These are phyloP conservation scores for Cryptococcus sp. DNA, from an alignment of 1,284 basidiomycete genomes.

Conservation along the genomic window DNA sequence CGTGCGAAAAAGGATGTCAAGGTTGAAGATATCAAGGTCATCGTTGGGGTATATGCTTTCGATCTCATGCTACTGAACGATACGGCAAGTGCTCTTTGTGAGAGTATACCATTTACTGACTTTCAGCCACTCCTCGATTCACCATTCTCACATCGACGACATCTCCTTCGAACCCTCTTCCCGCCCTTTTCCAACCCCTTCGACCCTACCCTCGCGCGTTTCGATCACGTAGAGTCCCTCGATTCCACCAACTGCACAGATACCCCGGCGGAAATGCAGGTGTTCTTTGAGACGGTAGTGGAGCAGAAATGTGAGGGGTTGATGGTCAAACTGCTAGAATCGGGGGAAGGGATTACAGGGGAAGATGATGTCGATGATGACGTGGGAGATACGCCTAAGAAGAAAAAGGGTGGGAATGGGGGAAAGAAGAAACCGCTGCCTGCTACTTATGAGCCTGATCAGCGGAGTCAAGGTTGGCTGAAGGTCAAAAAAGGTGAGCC, in stretches of 20 bases:
- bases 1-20: conserved; percentile 97
- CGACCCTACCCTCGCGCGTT: conserved; percentile 57
- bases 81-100: conserved; percentile 57
- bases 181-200: conserved; percentile 53
- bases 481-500: conserved; percentile 68
- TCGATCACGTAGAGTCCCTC: conserved; percentile 71
- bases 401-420: conserved; percentile 12
- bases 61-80: conserved; percentile 94
- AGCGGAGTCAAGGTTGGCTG: conserved; percentile 60
- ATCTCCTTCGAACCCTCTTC: conserved; percentile 60
- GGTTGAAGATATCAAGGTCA: conserved; percentile 90
- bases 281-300: conserved; percentile 76
- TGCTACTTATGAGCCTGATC: conserved; percentile 84
- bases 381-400: conserved; percentile 26
- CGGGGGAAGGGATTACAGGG: conserved; percentile 35
- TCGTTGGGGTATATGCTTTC: conserved; percentile 92
- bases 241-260: conserved; percentile 55
- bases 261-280: conserved; percentile 59
- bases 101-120: background rate
- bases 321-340: conserved; percentile 78
- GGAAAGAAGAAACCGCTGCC: conserved; percentile 65
- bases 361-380: conserved; percentile 38
- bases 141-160: conserved; percentile 69
- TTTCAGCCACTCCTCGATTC: conserved; percentile 64
- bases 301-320: conserved; percentile 81